Base-by-base conservation (phyloP, 129 eudicot species). In the Helianthus tuberosus region DNA sequence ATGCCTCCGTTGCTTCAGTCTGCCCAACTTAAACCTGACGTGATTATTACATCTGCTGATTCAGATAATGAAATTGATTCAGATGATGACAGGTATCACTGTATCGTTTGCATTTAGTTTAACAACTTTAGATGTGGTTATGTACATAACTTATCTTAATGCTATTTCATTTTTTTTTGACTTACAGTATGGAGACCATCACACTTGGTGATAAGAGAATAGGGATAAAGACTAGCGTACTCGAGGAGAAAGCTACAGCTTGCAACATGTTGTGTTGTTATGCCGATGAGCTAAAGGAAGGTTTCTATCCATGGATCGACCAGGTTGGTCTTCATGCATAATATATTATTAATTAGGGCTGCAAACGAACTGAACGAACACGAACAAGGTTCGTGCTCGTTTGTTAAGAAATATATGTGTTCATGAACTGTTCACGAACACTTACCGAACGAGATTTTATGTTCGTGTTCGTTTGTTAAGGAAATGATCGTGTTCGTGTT, bases 161-260 rank as follows among this genome's bases (percentile, higher is more conserved):
- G 36, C 36, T 32, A 32, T 3, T 32, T 32, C 5, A 20, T 20
- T 15, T 50, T 50, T 35, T 70, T 66, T 6, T 32, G 4, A 32
- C 36, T 32, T 85, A 87, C 89, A 95, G 99, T 79, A 95, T 95
- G 96, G 99, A 95, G 86, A 95, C 99, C 54, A 95, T 95, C 57
- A 95, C 99, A 16, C 89, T 95, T 67, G 99, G 99, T 11, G 99
- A 95, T 84, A 95, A 95, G 76, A 87, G 99, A 84, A 95, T 95
- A 35, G 99, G 96, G 43, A 95, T 95, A 64, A 95, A 95, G 80
- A 95, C 99, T 44, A 95, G 99, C 63, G 97, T 95, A 58, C 85
- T 95, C 5, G 99, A 95, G 89, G 99, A 95, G 82, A 95, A 95
- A 72, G 99, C 99, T 53, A 95, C 99, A 1, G 99, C 99, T 78